A percentile compares a stretch with the other conserved stretches of the same genome.
These are phyloP conservation scores for Kentomonas sorsogonicus DNA, from an alignment of 208 protist species.

Conservation along the genomic window DNA sequence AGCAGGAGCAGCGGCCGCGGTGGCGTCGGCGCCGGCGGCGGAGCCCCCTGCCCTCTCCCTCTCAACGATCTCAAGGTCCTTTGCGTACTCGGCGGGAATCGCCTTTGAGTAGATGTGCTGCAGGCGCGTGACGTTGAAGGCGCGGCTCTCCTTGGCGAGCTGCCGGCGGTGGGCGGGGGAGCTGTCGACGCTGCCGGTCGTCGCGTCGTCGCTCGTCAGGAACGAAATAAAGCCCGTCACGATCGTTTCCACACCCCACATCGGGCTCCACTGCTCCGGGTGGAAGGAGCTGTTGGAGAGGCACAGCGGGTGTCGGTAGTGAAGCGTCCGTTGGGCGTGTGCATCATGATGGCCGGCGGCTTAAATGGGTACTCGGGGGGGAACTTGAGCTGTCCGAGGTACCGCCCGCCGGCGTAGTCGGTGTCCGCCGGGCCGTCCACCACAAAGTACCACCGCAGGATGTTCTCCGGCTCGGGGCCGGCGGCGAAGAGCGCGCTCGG, in stretches of 20 bases:
- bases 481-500: constrained; percentile 26
- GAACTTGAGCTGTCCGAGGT: constrained; percentile 94
- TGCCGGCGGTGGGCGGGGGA: constrained; percentile 25
- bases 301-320: constrained; percentile 56
- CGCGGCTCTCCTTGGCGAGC: constrained; percentile 33
- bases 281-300: constrained; percentile 85
- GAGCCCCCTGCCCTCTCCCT: too few species aligned
- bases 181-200: constrained; percentile 31
- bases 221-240: constrained; percentile 83
- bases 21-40: too few species aligned
- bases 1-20: background rate
- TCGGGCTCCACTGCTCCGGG: constrained; percentile 82
- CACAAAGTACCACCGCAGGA: constrained; percentile 91
- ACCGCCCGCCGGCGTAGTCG: constrained; percentile 86
- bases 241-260: constrained; percentile 80
- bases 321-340: constrained; percentile 87
- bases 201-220: constrained; percentile 50
- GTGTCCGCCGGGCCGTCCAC: constrained; percentile 28
- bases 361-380: constrained; percentile 95
- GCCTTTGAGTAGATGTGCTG: constrained; percentile 29
- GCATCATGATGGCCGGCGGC: constrained; percentile 86
- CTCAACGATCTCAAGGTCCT: constrained; percentile 24
- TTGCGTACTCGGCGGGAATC: constrained; percentile 39
- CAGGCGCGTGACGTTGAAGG: constrained; percentile 49
- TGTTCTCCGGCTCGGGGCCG: constrained; percentile 64